phyloP scores from a whole-genome alignment of 495 filamentous ascomycete species.

The Ascobolus immersus region DNA sequence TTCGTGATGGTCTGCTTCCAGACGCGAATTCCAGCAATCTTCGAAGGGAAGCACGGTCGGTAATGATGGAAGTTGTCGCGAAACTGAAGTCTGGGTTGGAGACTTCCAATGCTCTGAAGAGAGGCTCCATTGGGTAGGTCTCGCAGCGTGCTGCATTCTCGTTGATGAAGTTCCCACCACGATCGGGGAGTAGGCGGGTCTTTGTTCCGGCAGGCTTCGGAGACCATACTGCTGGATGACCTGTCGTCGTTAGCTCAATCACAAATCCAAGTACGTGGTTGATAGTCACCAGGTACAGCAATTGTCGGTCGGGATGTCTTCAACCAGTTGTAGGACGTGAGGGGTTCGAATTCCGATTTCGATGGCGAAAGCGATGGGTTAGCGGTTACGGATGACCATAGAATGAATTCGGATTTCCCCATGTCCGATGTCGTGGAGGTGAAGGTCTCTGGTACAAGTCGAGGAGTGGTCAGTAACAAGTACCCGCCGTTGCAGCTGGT shows the following conservation, averaged over 20 bases:
- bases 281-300: constrained; percentile 18
- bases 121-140: constrained; percentile 22
- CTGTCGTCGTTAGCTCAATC: constrained; percentile 1
- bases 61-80: constrained; percentile 21
- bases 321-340: constrained; percentile 27
- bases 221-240: constrained; percentile 18
- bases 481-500: no score
- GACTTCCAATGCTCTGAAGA: constrained; percentile 25
- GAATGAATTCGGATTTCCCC: no score
- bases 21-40: constrained; percentile 26
- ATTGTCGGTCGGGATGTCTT: constrained; percentile 19
- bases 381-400: no score
- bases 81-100: constrained; percentile 23
- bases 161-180: constrained; percentile 19
- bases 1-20: no score
- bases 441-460: no score
- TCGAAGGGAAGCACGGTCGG: constrained; percentile 28
- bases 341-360: constrained; percentile 13
- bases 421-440: no score
- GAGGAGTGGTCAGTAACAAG: no score
- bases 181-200: constrained; percentile 19
- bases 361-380: constrained; percentile 21
- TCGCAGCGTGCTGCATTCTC: constrained; percentile 24
- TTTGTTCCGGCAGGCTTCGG: constrained; percentile 7
- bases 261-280: no score